phyloP scores from a whole-genome alignment of 306 rosid genomes.

The Comarum palustre region DNA sequence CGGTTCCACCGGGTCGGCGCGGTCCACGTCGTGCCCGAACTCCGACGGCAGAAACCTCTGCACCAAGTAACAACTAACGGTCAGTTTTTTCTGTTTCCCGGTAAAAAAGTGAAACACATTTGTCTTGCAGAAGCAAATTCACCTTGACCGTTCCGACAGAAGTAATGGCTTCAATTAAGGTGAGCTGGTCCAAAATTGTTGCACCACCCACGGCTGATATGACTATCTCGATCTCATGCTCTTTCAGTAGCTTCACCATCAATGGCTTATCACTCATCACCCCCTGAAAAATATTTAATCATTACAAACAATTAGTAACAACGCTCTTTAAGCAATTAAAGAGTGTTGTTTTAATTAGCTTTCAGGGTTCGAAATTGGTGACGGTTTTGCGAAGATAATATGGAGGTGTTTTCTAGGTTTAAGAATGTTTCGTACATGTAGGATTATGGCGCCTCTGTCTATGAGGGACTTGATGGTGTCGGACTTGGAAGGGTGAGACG shows the following conservation, averaged over 20 bases:
- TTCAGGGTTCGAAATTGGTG: neutral
- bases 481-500: slow-evolving; percentile 28
- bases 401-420: neutral
- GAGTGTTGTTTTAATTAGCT: neutral
- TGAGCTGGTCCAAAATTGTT: slow-evolving; percentile 44
- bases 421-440: slow-evolving; percentile 30
- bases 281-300: slow-evolving; percentile 36
- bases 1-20: slow-evolving; percentile 69
- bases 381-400: neutral
- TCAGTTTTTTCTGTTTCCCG: neutral
- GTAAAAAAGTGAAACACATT: neutral
- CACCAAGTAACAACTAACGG: neutral
- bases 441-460: slow-evolving; percentile 52
- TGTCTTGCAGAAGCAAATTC: too few relatives aligned
- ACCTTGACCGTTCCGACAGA: slow-evolving; percentile 54
- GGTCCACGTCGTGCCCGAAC: slow-evolving; percentile 70
- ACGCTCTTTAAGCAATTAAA: too few relatives aligned
- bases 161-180: slow-evolving; percentile 49
- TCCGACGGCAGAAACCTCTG: slow-evolving; percentile 76
- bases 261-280: slow-evolving; percentile 35
- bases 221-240: slow-evolving; percentile 47
- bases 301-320: neutral
- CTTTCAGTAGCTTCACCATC: slow-evolving; percentile 51
- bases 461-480: slow-evolving; percentile 35
- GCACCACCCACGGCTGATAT: slow-evolving; percentile 53